Percentiles rank a stretch among this genome's conserved stretches.
Evolutionary conservation across 768 basidiomycete species (phyloP).

Genomic region (Suillus sp.): DNA sequence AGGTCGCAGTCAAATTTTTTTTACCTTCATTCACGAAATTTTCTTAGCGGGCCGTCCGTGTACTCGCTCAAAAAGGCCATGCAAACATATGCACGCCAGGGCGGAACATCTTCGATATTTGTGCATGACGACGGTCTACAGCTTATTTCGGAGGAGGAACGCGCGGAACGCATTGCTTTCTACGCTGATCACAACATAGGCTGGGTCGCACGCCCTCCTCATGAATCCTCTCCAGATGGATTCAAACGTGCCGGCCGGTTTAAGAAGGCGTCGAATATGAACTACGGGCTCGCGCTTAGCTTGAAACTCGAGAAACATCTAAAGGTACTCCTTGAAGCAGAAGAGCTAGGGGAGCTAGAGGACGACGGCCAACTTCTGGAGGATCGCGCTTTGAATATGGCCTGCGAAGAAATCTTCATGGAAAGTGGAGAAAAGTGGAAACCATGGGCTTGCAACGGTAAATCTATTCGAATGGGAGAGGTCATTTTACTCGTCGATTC

Average conservation of each 20-base stretch:
- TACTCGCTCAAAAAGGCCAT: conserved; percentile 78
- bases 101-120: conserved; percentile 75
- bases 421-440: conserved; percentile 60
- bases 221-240: conserved; percentile 49
- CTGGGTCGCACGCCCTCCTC: conserved; percentile 78
- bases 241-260: conserved; percentile 74
- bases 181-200: conserved; percentile 75
- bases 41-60: conserved; percentile 63
- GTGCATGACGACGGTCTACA: conserved; percentile 77
- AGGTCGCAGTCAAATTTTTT: conserved; percentile 30
- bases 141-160: conserved; percentile 56
- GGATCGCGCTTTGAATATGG: conserved; percentile 71
- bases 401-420: conserved; percentile 70
- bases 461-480: conserved; percentile 74
- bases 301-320: conserved; percentile 53
- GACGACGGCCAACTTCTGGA: conserved; percentile 53
- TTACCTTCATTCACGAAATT: neutral
- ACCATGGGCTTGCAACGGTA: conserved; percentile 79
- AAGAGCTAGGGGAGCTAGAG: conserved; percentile 41
- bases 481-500: conserved; percentile 81
- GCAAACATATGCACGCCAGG: conserved; percentile 86
- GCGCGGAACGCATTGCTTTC: conserved; percentile 64
- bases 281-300: conserved; percentile 60
- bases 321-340: conserved; percentile 41
- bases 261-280: conserved; percentile 91